A percentile compares a stretch with the other conserved stretches of the same genome.
phyloP scores from a whole-genome alignment of 1,139 yeast genomes.

The Eremothecium sinecaudum region DNA sequence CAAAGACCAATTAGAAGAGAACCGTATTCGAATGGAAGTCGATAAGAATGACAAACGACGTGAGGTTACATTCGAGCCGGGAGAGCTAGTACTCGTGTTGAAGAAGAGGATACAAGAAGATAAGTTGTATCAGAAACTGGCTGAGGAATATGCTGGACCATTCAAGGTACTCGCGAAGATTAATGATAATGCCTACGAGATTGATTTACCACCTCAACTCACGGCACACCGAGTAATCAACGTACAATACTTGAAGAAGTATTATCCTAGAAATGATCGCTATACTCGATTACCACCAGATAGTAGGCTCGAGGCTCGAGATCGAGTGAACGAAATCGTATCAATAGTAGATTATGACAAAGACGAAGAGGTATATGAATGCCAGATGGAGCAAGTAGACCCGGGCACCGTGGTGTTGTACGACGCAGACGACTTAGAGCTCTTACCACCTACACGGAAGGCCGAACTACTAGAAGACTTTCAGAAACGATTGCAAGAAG shows the following conservation, averaged over 20 bases:
- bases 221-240: constrained; percentile 9
- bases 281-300: constrained; percentile 3
- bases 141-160: constrained; percentile 12
- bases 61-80: constrained; percentile 5
- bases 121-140: constrained; percentile 10
- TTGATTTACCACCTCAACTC: constrained; percentile 8
- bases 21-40: constrained; percentile 7
- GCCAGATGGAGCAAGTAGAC: constrained; percentile 7
- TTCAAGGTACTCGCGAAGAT: constrained; percentile 9
- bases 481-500: not conserved
- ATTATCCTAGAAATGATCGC: not conserved
- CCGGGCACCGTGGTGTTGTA: constrained; percentile 4
- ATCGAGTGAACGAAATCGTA: constrained; percentile 4
- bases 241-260: constrained; percentile 6
- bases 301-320: not conserved
- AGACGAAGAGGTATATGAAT: constrained; percentile 6
- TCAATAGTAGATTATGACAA: constrained; percentile 5
- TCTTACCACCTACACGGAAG: not conserved
- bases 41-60: constrained; percentile 6
- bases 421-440: constrained; percentile 5
- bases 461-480: not conserved
- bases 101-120: constrained; percentile 9
- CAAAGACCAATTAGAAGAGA: constrained; percentile 7
- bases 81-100: constrained; percentile 10
- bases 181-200: constrained; percentile 9